Conservation (phyloP, 768 basidiomycete genomes). For the Cubamyces lactineus region DNA sequence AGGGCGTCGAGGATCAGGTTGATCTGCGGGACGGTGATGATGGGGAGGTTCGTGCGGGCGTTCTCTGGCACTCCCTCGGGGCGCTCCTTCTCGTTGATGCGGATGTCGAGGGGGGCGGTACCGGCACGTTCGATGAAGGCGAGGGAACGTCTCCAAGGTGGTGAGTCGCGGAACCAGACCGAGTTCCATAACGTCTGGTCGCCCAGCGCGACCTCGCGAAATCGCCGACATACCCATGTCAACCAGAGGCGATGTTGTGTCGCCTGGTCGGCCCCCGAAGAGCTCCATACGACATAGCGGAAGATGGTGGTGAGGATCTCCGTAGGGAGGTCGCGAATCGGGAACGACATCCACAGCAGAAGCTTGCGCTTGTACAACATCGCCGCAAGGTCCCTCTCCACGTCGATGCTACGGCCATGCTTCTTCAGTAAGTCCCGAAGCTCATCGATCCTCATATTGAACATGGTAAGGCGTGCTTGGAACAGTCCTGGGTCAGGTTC, state of each 20-base stretch:
- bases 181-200: constrained; percentile 46
- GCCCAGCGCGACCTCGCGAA: constrained; percentile 30
- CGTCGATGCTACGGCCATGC: constrained; percentile 20
- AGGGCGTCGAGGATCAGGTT: constrained; percentile 51
- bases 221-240: constrained; percentile 57
- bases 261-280: constrained; percentile 27
- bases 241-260: constrained; percentile 48
- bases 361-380: constrained; percentile 28
- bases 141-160: constrained; percentile 54
- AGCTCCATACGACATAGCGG: constrained; percentile 60
- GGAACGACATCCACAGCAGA: constrained; percentile 49
- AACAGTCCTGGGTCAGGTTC: constrained; percentile 1
- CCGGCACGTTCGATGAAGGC: constrained; percentile 63
- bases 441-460: constrained; percentile 16
- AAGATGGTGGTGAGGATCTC: constrained; percentile 72
- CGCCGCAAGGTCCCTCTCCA: constrained; percentile 24
- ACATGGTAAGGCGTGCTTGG: constrained; percentile 8
- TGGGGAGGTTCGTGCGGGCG: constrained; percentile 4
- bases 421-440: constrained; percentile 16
- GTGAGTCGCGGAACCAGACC: constrained; percentile 61
- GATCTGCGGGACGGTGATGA: constrained; percentile 49
- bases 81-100: constrained; percentile 51
- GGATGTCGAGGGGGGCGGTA: constrained; percentile 58
- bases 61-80: constrained; percentile 15
- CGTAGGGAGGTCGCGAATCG: constrained; percentile 61